Evolutionary conservation across 1,284 basidiomycete species (phyloP).

Genomic region (Microbotryum saponariae): DNA sequence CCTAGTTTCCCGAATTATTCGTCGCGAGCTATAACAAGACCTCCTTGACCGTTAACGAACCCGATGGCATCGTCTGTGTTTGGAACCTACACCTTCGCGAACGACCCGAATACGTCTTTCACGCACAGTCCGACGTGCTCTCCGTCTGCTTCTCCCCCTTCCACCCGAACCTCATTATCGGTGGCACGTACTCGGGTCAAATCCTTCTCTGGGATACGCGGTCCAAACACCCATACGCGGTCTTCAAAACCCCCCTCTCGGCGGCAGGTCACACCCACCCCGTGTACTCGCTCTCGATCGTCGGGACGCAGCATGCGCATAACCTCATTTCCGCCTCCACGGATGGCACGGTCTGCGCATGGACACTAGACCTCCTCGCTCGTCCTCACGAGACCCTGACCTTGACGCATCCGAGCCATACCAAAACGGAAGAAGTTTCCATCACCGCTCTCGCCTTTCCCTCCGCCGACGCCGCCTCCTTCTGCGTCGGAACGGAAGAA

Average conservation of each 20-base stretch:
- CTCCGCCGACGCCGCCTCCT: conserved; percentile 86
- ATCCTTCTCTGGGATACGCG: conserved; percentile 98
- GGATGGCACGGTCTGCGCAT: conserved; percentile 92
- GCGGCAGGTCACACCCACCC: conserved; percentile 91
- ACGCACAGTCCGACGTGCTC: conserved; percentile 94
- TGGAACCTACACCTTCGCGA: conserved; percentile 96
- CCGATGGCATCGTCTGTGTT: conserved; percentile 90
- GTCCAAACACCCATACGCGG: conserved; percentile 77
- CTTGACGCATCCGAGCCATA: conserved; percentile 70
- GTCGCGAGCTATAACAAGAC: conserved; percentile 97
- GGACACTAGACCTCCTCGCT: conserved; percentile 97
- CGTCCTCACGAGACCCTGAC: conserved; percentile 93
- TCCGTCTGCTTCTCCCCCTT: conserved; percentile 95
- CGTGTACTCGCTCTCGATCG: conserved; percentile 93
- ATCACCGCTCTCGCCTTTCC: conserved; percentile 89
- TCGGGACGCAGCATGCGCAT: conserved; percentile 96
- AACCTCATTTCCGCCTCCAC: conserved; percentile 92
- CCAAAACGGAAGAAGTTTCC: conserved; percentile 90
- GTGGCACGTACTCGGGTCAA: conserved; percentile 96
- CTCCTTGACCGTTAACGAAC: conserved; percentile 77
- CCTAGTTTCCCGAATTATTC: conserved; percentile 79
- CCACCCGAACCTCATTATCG: conserved; percentile 92
- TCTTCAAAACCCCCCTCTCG: conserved; percentile 90
- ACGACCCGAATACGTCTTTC: conserved; percentile 94
- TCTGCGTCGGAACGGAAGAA: conserved; percentile 96